These are phyloP conservation scores for Thraustochytrium sp. DNA, from an alignment of 352 stramenopile species.

Conservation along the genomic window DNA sequence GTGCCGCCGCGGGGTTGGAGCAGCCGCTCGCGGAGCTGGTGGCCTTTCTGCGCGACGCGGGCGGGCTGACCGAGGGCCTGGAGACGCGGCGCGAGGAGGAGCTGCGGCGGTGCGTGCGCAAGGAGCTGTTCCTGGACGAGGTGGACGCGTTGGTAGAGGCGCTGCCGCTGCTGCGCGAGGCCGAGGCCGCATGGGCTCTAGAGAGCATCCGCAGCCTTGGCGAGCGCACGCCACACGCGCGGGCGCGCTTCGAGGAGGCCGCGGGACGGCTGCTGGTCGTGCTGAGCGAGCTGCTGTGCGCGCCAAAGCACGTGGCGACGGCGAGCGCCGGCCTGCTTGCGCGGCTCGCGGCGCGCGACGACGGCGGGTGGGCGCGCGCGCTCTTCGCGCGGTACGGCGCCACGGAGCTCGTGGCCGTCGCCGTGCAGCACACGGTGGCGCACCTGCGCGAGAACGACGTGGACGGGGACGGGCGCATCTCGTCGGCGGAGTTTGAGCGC, in stretches of 20 bases:
- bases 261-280: neutral
- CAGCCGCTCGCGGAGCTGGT: too few species aligned
- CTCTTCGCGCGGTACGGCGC: conserved; percentile 27
- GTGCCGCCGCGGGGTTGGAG: too few species aligned
- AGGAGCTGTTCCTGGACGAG: neutral
- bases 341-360: neutral
- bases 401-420: neutral
- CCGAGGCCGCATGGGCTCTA: neutral
- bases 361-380: neutral
- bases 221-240: neutral
- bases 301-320: neutral
- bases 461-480: conserved; percentile 20
- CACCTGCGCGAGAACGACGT: conserved; percentile 3
- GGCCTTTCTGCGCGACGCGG: too few species aligned
- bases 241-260: neutral
- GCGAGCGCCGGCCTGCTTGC: neutral
- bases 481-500: neutral
- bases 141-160: neutral
- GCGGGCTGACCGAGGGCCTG: neutral
- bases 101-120: neutral
- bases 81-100: neutral
- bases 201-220: neutral
- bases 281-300: neutral
- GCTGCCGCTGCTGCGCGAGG: neutral
- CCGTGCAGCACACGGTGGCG: neutral